Base-by-base conservation (phyloP, 371 early-diverging fungal genomes). In the Nematocida major region DNA sequence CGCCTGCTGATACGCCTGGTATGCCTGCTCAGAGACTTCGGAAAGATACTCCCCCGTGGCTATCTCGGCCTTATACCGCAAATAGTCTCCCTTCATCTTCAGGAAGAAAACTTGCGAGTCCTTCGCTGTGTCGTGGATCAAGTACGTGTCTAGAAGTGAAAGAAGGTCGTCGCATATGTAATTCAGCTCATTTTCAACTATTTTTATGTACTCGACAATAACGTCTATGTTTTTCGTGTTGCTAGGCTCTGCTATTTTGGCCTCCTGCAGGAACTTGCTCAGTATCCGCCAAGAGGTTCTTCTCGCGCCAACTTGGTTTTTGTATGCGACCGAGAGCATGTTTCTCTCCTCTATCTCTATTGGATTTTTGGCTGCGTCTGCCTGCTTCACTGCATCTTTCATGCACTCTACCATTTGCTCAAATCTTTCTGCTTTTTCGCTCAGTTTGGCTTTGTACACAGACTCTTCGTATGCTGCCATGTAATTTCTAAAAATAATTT, bases 51-150 rank as follows among this genome's bases (percentile, higher is more conserved):
- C 91, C 51, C 89, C 91, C 47, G 88, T 85, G 79, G 91, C 87
- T 84, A 96, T 94, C 87, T 98, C 98, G 76, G 98, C 96, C 68
- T 96, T 90, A 86, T 98, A 98, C 82, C 98, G 91, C 88, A 92
- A 92, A 88, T 98, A 98, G 85, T 98, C 98, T 68, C 96, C 98
- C 89, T 93, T 96, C 98, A 97, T 96, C 89, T 97, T 96, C 88
- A 92, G 90, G 87, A 96, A 96, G 86, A 96, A 96, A 68, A 96
- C 95, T 87, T 90, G 91, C 83, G 93, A 92, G 24, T 79, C 78
- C 66, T 87, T 82, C 67, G 50, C 69, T 18, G 22, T 61, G 7
- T 61, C 70, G n/a, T 69, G 36, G 80, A 96, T 90, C 79, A 96
- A 87, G 85, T 92, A 87, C 53, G 90, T 87, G 82, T 92, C 90